Base-by-base conservation (phyloP, 805 yeast species). In the Pichia kluyveri region DNA sequence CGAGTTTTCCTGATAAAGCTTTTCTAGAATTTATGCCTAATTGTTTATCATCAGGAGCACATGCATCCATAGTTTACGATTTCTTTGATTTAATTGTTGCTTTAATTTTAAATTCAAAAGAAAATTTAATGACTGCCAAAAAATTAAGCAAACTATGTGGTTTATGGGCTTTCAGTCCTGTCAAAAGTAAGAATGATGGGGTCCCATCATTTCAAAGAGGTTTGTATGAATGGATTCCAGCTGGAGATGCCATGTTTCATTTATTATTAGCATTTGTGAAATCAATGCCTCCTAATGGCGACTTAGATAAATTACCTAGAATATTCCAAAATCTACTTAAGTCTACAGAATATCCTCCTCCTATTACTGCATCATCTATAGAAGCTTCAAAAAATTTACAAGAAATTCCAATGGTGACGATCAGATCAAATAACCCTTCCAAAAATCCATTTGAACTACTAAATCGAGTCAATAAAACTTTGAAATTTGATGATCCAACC, bases 61-160 rank as follows among this genome's bases (percentile, higher is more conserved):
- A 88, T 66, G 95, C 96, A 0, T 82, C 93, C 1, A 86, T 90
- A 5, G 91, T 86, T 5, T 86, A 86, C 62, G 95, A 86, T 60
- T 90, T 88, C 58, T 76, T 88, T 56, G 96, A 89, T 59, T 71
- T 89, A 36, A 67, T 90, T 41, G 85, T 87, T 11, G 75, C 88
- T 11, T 66, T 89, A 40, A 81, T 95, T 0, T 79, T 95, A 10
- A 85, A 87, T 64, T 80, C 95, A 4, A 83, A 80, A 56, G 77
- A 80, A 40, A 87, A 88, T 58, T 80, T 83, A 58, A 68, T 89
- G 71, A 79, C 86, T 58, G 95, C 93, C 0, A 73, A 89, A 43
- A 87, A 86, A 59, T 74, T 89, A 17, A 73, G 93, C 12, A 82
- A 85, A 54, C 75, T 89, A 79, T 83, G 91, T 38, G 90, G 91